Conservation (phyloP, 257 asterid species). For the Ilex asprella region DNA sequence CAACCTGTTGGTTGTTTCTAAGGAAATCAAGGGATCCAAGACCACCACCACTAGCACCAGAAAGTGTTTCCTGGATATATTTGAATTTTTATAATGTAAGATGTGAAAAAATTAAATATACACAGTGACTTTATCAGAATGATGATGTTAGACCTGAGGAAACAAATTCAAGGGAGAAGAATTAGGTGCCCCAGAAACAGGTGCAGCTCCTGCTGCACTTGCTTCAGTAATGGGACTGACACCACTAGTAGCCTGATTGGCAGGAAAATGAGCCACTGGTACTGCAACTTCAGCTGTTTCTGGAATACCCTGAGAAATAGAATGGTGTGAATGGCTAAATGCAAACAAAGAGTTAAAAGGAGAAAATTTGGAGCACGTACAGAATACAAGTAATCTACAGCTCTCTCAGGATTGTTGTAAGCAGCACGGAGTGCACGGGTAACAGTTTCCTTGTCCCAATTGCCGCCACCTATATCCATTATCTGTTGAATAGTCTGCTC, state of each 20-base stretch:
- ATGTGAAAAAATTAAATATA: background rate
- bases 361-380: background rate
- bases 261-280: background rate
- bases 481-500: background rate
- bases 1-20: background rate
- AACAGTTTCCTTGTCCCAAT: constrained; percentile 76
- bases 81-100: background rate
- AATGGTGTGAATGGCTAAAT: background rate
- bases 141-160: background rate
- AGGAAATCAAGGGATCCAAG: background rate
- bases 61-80: background rate
- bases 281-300: background rate
- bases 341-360: background rate
- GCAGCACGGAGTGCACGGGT: constrained; percentile 83
- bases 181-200: background rate
- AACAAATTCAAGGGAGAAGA: background rate
- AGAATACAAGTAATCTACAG: constrained; percentile 35
- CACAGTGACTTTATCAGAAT: background rate
- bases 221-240: background rate
- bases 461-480: constrained; percentile 82
- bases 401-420: constrained; percentile 61
- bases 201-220: background rate
- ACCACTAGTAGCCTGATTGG: background rate
- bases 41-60: background rate
- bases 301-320: background rate